Evolutionary conservation across 2,329 filamentous ascomycete species (phyloP), one percentile per base, ranked within the genome.

Genomic region (Talaromyces sp.): DNA sequence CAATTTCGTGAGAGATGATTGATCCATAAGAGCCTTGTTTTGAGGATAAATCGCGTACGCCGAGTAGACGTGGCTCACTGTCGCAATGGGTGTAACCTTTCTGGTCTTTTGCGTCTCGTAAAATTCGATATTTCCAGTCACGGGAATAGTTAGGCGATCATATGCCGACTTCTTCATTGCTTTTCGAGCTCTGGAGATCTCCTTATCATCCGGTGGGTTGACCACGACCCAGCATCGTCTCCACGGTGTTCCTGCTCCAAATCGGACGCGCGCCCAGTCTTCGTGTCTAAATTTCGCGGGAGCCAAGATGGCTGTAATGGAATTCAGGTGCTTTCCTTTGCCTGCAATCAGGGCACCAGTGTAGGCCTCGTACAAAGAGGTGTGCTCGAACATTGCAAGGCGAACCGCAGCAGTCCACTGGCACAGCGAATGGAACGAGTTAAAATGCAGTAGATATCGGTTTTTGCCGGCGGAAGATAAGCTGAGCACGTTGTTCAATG

Each of bases 351-450:
- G 79, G 17, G 93, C 93, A 6, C 94, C 94, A 0, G 94, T 99
- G 70, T 99, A 99, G 1, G 94, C 91, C 75, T 99, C 94, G 69
- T 97, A 93, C 30, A 99, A 78, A 0, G 90, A 91, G 1, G 91
- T 86, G 67, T 97, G 89, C 76, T 99, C 94, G 71, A 87, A 97
- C 84, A 97, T 96, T 65, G 93, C 84, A 19, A 99, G 84, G 42
- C 94, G 86, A 62, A 99, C 97, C 40, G 89, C 91, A 14, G 94
- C 89, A 1, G 94, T 96, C 94, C 94, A 99, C 74, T 97, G 92
- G 2, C 92, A 88, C 49, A 99, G 79, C 0, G 93, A 96, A 68
- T 96, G 89, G 61, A 93, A 86, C 0, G 93, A 96, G 72, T 95
- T 96, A 77, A 99, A 99, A 72, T 97, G 94, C 33, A 99, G 81